phyloP scores from a whole-genome alignment of 208 protist genomes.

The Jaenimonas drosophilae region DNA sequence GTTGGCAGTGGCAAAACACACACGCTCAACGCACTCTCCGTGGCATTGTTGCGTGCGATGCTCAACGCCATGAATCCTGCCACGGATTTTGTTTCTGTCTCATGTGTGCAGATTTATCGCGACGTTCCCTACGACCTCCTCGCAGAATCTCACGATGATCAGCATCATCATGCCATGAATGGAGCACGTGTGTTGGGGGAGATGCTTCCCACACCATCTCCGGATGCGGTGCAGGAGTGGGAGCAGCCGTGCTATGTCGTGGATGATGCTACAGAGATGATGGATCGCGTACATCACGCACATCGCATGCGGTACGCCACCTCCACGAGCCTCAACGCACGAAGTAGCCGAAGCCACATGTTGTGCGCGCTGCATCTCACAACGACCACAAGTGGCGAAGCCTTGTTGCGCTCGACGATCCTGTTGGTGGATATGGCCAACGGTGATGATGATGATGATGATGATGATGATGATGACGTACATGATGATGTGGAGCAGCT shows the following conservation, averaged over 20 bases:
- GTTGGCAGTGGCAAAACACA: slow-evolving; percentile 52
- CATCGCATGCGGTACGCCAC: slow-evolving; percentile 27
- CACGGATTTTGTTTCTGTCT: slow-evolving; percentile 61
- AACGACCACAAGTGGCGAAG: slow-evolving; percentile 36
- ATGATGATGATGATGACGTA: too few species aligned
- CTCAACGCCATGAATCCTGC: slow-evolving; percentile 27
- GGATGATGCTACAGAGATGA: too few species aligned
- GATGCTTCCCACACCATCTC: slow-evolving; percentile 25
- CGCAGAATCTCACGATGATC: slow-evolving; percentile 7
- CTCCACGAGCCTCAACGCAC: slow-evolving; percentile 40
- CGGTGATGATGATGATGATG: too few species aligned
- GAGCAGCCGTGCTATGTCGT: too few species aligned
- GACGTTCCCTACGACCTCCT: slow-evolving; percentile 67
- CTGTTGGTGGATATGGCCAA: slow-evolving; percentile 92
- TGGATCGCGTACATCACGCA: too few species aligned
- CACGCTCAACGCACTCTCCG: slow-evolving; percentile 42
- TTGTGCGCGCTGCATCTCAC: slow-evolving; percentile 61
- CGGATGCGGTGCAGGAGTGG: slow-evolving; percentile 12
- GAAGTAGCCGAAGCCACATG: slow-evolving; percentile 52
- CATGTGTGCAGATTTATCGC: slow-evolving; percentile 71
- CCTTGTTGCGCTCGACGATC: slow-evolving; percentile 30
- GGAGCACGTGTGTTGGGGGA: slow-evolving; percentile 27
- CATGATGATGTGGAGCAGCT: too few species aligned
- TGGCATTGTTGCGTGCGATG: slow-evolving; percentile 25
- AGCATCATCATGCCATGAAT: slow-evolving; percentile 10